Evolutionary conservation across 2,329 filamentous ascomycete genomes (phyloP).

Genomic region (Chaetomiaceae sp.): DNA sequence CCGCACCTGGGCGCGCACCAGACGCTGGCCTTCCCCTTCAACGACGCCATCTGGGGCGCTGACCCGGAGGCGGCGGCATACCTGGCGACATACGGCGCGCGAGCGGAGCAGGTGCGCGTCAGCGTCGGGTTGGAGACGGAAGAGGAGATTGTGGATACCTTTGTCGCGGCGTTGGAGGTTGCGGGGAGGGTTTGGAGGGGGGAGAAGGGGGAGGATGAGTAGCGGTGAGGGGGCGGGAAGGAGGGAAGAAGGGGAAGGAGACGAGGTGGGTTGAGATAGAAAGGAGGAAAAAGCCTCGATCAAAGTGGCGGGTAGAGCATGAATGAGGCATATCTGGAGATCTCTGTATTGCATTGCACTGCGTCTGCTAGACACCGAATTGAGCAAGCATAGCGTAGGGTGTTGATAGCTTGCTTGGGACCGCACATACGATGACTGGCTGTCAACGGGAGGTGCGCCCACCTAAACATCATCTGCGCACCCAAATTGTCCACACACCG

Average conservation of each 20-base stretch:
- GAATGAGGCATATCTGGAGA: too few relatives aligned
- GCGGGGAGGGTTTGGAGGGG: conserved; percentile 16
- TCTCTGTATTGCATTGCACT: too few relatives aligned
- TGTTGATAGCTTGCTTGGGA: too few relatives aligned
- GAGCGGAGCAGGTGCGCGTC: conserved; percentile 39
- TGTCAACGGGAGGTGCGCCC: too few relatives aligned
- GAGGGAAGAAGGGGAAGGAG: neutral
- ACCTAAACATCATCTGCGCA: too few relatives aligned
- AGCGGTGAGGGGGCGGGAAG: neutral
- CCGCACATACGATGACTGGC: too few relatives aligned
- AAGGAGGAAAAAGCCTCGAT: neutral
- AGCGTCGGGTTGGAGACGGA: conserved; percentile 42
- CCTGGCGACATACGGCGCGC: conserved; percentile 34
- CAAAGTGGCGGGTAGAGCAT: neutral
- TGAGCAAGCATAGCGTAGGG: too few relatives aligned
- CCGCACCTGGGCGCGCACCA: conserved; percentile 49
- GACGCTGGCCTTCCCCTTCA: conserved; percentile 45
- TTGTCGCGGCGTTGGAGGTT: conserved; percentile 30
- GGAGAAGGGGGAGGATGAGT: conserved; percentile 2
- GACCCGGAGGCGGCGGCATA: conserved; percentile 32
- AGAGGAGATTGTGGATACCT: conserved; percentile 36
- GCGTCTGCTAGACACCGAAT: too few relatives aligned
- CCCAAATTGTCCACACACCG: too few relatives aligned
- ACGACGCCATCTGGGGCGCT: conserved; percentile 38
- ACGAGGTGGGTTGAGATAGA: neutral